phyloP scores from a whole-genome alignment of 2,329 filamentous ascomycete species.

The Boeremia lycopersici region DNA sequence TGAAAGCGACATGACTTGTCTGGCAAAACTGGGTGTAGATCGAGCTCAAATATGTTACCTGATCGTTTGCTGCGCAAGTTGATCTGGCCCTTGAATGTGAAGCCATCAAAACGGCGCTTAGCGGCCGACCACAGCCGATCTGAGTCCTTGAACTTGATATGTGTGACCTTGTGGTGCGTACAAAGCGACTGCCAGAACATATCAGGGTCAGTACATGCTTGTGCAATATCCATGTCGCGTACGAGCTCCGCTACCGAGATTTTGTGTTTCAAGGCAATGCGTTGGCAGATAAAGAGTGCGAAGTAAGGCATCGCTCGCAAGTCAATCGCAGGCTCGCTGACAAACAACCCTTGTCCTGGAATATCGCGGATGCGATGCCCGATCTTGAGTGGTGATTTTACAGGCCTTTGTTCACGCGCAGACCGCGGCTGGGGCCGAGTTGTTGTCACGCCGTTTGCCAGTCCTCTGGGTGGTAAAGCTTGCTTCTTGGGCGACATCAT shows the following conservation, averaged over 20 bases:
- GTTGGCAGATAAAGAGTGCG: conserved; percentile 42
- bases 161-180: background rate
- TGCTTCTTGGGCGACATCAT: background rate
- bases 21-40: conserved; percentile 31
- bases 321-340: conserved; percentile 18
- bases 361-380: conserved; percentile 37
- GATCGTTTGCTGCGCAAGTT: conserved; percentile 20
- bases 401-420: background rate
- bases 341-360: conserved; percentile 37
- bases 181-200: conserved; percentile 30
- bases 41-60: conserved; percentile 33
- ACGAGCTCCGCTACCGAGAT: conserved; percentile 25
- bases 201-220: conserved; percentile 17
- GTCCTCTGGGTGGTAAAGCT: background rate
- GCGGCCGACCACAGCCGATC: conserved; percentile 34
- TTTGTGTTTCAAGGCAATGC: conserved; percentile 27
- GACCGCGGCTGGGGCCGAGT: background rate
- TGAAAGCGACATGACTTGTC: conserved; percentile 47
- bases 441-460: background rate
- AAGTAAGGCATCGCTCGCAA: conserved; percentile 36
- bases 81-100: conserved; percentile 43
- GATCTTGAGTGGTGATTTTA: conserved; percentile 24
- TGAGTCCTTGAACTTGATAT: conserved; percentile 19
- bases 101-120: conserved; percentile 31
- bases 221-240: conserved; percentile 9